Base-by-base conservation (phyloP, 1,284 basidiomycete species). In the Lentinula novae-zelandiae region DNA sequence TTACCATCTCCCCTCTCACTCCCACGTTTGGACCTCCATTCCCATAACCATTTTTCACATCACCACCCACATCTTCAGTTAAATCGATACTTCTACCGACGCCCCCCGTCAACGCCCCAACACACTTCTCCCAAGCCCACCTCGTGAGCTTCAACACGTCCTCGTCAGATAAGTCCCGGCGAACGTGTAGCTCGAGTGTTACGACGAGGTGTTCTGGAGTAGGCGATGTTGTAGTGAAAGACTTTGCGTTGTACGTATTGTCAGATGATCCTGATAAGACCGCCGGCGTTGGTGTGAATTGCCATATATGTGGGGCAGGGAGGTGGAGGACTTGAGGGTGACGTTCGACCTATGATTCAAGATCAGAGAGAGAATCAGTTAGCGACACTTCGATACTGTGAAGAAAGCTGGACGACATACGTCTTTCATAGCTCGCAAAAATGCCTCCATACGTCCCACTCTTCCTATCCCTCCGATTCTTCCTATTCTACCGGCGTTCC, bases 241-340 rank as follows among this genome's bases (percentile, higher is more conserved):
- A 12, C 22, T 22, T 40, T 22, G 10, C 15, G 27, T 44, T 44
- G 40, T 2, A 52, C 10, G 38, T 27, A 27, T 27, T 27, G 33
- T 44, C 6, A 44, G 17, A 13, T 31, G 15, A 31, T 17, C 6
- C 1, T 36, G 13, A 22, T 15, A 33, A 22, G 40, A 17, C 39
- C n/a, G 53, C 53, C 4, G 53, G 54, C 60, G 67, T 68, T 0
- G 89, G 88, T 15, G 85, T 83, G 49, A 94, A 81, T 68, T 94
- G 92, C 93, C 93, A 95, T 57, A 95, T 84, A 66, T 93, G 91
- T 1, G 91, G 92, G 9, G 89, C 84, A 1, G 90, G 89, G 8
- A 94, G 80, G 67, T 92, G 89, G 0, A 89, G 69, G 20, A 95
- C 88, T 63, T 87, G 82, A 0, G 89, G 89, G 65, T 95, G 90